Percentiles rank a stretch among this genome's conserved stretches.
Evolutionary conservation across 2,329 filamentous ascomycete species (phyloP).

Genomic region (Nigrospora osmanthi): DNA sequence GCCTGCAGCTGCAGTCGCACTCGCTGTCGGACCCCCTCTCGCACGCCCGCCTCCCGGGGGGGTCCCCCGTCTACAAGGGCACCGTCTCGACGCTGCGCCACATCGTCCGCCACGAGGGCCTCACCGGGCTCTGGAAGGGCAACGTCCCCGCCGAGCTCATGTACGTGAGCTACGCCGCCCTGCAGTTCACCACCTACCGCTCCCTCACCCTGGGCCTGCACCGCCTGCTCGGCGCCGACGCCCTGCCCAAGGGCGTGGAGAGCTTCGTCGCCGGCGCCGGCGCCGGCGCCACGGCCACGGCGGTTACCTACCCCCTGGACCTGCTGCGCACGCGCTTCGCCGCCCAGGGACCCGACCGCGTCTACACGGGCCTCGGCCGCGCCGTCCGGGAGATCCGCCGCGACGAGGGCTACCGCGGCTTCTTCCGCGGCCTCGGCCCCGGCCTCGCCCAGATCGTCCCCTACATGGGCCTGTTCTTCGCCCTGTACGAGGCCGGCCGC

Average conservation of each 20-base stretch:
- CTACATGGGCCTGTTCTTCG: slow-evolving; percentile 96
- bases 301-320: slow-evolving; percentile 84
- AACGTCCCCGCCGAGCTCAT: slow-evolving; percentile 93
- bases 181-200: slow-evolving; percentile 87
- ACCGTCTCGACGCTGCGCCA: slow-evolving; percentile 67
- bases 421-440: slow-evolving; percentile 80
- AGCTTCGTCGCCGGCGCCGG: slow-evolving; percentile 78
- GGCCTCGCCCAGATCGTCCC: slow-evolving; percentile 84
- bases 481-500: slow-evolving; percentile 73
- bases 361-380: slow-evolving; percentile 66
- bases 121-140: slow-evolving; percentile 91
- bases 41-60: slow-evolving; percentile 34
- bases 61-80: slow-evolving; percentile 59
- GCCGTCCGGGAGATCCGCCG: slow-evolving; percentile 66
- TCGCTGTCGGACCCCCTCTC: slow-evolving; percentile 69
- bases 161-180: slow-evolving; percentile 83
- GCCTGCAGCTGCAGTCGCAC: slow-evolving; percentile 86
- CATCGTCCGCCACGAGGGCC: slow-evolving; percentile 73
- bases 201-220: slow-evolving; percentile 62
- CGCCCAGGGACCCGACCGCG: slow-evolving; percentile 73
- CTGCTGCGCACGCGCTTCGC: slow-evolving; percentile 90
- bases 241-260: slow-evolving; percentile 59
- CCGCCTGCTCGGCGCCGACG: slow-evolving; percentile 30
- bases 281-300: slow-evolving; percentile 77
- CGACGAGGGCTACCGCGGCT: slow-evolving; percentile 70